Conservation (phyloP, 106 monocot species). For the Allium cepa region DNA sequence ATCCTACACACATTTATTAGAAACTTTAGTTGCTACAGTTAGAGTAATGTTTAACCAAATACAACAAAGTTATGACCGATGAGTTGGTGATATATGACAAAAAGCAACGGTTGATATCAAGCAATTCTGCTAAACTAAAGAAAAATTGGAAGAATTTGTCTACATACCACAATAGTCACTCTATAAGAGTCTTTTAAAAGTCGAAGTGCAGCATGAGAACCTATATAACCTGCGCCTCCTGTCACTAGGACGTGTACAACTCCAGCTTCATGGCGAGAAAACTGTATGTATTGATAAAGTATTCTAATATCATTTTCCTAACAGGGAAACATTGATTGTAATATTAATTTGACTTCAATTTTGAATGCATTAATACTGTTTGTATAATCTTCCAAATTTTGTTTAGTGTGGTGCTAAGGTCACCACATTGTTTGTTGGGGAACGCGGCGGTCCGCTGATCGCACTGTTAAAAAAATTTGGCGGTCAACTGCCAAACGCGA, state of each 20-base stretch:
- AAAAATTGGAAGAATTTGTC: no score
- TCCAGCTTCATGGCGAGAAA: conserved; percentile 45
- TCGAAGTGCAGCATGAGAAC: conserved; percentile 71
- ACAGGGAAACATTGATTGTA: not conserved
- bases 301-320: not conserved
- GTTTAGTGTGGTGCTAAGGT: not conserved
- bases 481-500: no score
- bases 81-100: not conserved
- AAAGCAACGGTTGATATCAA: not conserved
- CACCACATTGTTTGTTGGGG: no score
- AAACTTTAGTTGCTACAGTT: not conserved
- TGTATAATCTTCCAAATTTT: not conserved
- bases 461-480: no score
- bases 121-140: not conserved
- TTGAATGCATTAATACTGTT: not conserved
- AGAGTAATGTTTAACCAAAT: no score
- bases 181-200: conserved; percentile 59
- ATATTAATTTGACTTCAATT: not conserved
- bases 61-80: no score
- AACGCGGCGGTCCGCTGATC: no score
- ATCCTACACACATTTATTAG: conserved; percentile 19
- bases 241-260: conserved; percentile 63
- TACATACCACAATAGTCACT: conserved; percentile 68
- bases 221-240: conserved; percentile 74
- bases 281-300: conserved; percentile 17